Conservation (phyloP, 1,139 yeast species). For the Magnusiomyces clavatus region DNA sequence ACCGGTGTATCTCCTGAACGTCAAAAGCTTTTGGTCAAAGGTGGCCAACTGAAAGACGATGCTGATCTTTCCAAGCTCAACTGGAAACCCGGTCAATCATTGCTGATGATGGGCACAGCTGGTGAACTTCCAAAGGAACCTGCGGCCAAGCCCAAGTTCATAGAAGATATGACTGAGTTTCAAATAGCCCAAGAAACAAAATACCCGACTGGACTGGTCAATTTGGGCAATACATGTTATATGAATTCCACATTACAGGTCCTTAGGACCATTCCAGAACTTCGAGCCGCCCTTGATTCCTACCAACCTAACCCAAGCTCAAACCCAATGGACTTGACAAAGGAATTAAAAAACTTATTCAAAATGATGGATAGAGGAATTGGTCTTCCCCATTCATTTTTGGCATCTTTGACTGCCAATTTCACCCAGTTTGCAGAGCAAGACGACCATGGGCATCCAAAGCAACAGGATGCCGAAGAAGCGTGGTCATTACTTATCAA, state of each 20-base stretch:
- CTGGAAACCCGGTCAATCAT: slow-evolving; percentile 56
- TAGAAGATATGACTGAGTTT: slow-evolving; percentile 59
- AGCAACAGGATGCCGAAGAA: slow-evolving; percentile 98
- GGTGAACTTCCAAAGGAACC: slow-evolving; percentile 52
- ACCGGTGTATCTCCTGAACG: slow-evolving; percentile 82
- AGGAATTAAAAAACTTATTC: slow-evolving; percentile 29
- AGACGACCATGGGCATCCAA: slow-evolving; percentile 59
- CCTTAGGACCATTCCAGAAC: slow-evolving; percentile 57
- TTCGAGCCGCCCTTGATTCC: slow-evolving; percentile 31
- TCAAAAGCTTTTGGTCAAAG: slow-evolving; percentile 82
- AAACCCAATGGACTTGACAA: slow-evolving; percentile 20
- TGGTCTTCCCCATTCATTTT: slow-evolving; percentile 49
- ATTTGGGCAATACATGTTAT: slow-evolving; percentile 93
- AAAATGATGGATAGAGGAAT: slow-evolving; percentile 28
- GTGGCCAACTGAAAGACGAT: slow-evolving; percentile 78
- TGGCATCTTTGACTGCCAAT: slow-evolving; percentile 37
- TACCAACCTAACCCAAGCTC: slow-evolving; percentile 14
- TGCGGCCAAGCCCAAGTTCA: slow-evolving; percentile 46
- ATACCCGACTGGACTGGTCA: slow-evolving; percentile 73
- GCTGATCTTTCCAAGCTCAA: slow-evolving; percentile 42
- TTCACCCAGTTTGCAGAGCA: slow-evolving; percentile 87
- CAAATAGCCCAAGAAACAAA: slow-evolving; percentile 30
- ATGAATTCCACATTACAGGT: slow-evolving; percentile 86
- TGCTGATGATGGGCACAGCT: slow-evolving; percentile 92
- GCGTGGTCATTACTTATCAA: slow-evolving; percentile 74